phyloP scores from a whole-genome alignment of 495 filamentous ascomycete genomes.

The Tetracladium setigerum region DNA sequence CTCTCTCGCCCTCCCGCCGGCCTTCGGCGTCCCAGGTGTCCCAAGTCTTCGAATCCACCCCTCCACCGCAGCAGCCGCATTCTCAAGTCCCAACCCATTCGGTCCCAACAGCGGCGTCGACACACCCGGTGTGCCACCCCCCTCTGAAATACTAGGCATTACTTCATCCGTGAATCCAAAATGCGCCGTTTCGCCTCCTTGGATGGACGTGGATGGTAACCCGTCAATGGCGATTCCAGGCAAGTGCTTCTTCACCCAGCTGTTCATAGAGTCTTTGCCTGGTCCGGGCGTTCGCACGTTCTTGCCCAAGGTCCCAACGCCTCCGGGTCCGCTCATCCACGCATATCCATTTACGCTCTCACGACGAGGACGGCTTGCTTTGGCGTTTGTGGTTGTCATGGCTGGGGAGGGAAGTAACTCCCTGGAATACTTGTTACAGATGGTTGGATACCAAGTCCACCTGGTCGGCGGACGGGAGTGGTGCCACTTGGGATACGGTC shows the following conservation, averaged over 20 bases:
- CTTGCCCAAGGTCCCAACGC: constrained; percentile 70
- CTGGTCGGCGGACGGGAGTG: constrained; percentile 8
- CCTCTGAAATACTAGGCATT: constrained; percentile 39
- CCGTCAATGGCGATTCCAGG: constrained; percentile 58
- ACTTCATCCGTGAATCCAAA: constrained; percentile 37
- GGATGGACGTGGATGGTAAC: constrained; percentile 44
- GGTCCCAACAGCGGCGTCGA: constrained; percentile 16
- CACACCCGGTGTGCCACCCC: constrained; percentile 21
- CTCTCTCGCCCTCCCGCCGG: constrained; percentile 25
- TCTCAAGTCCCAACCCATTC: constrained; percentile 53
- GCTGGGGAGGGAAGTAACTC: constrained; percentile 21
- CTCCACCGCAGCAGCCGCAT: constrained; percentile 78
- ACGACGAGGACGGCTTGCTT: constrained; percentile 14
- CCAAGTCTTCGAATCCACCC: constrained; percentile 81
- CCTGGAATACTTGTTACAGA: constrained; percentile 5
- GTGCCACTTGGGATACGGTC: constrained; percentile 25
- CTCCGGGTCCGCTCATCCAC: constrained; percentile 71
- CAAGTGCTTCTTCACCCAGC: constrained; percentile 68
- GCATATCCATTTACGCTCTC: constrained; percentile 20
- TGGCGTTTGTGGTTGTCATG: constrained; percentile 11
- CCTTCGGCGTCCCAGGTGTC: constrained; percentile 40
- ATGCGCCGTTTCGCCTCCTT: constrained; percentile 37
- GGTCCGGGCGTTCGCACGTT: constrained; percentile 68
- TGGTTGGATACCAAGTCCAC: constrained; percentile 12
- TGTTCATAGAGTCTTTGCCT: constrained; percentile 70